A percentile compares a stretch with the other conserved stretches of the same genome.
phyloP scores from a whole-genome alignment of 176 grass and related monocot species.

The Oryza longistaminata region DNA sequence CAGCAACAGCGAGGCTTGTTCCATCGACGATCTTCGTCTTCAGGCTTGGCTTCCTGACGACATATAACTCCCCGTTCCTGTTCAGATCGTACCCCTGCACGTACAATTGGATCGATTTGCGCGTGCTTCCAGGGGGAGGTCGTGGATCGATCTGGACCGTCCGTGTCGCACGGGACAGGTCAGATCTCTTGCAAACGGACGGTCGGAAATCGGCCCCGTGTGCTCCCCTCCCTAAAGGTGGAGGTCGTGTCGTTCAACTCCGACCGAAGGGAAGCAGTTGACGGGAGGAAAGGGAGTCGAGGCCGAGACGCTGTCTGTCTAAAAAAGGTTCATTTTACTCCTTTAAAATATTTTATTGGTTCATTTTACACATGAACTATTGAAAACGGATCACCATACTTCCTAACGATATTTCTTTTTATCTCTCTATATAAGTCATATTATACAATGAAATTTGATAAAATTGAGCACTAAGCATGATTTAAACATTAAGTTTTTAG shows the following conservation, averaged over 20 bases:
- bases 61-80: conserved; percentile 51
- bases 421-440: too few relatives aligned
- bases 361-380: too few relatives aligned
- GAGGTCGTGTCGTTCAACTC: not conserved
- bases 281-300: too few relatives aligned
- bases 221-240: not conserved
- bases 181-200: not conserved
- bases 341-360: too few relatives aligned
- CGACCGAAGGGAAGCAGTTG: too few relatives aligned
- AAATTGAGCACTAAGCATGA: too few relatives aligned
- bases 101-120: not conserved
- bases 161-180: conserved; percentile 4
- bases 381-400: too few relatives aligned
- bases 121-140: not conserved
- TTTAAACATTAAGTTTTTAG: too few relatives aligned
- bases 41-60: conserved; percentile 44
- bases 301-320: too few relatives aligned
- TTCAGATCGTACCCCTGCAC: conserved; percentile 52
- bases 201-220: not conserved
- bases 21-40: conserved; percentile 64
- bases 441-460: too few relatives aligned
- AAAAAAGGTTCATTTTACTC: too few relatives aligned
- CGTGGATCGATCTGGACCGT: conserved; percentile 31
- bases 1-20: conserved; percentile 51
- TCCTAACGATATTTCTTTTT: too few relatives aligned